These are phyloP conservation scores for Brassica hybrid DNA, from an alignment of 441 rosid genomes.

Conservation along the genomic window DNA sequence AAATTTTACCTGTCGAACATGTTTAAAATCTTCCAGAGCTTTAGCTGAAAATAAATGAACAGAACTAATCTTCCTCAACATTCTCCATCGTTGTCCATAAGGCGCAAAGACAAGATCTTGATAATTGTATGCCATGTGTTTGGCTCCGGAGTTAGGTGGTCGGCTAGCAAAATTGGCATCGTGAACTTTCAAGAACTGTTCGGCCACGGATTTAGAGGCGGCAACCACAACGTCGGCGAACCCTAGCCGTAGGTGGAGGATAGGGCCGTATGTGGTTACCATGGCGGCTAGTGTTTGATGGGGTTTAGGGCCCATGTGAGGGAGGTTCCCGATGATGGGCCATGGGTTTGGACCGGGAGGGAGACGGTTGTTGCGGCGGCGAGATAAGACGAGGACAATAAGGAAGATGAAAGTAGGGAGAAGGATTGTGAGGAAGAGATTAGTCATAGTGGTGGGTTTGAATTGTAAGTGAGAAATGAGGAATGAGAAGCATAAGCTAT, in stretches of 20 bases:
- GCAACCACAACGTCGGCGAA: conserved; percentile 73
- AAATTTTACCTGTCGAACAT: conserved; percentile 63
- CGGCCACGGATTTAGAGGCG: conserved; percentile 74
- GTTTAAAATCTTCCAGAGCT: conserved; percentile 76
- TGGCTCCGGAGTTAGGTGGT: conserved; percentile 83
- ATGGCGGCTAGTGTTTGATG: conserved; percentile 65
- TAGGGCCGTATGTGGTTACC: conserved; percentile 67
- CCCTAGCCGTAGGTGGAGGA: conserved; percentile 72
- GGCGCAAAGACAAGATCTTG: conserved; percentile 91
- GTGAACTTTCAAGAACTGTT: conserved; percentile 69
- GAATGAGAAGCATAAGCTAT: background rate
- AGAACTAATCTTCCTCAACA: conserved; percentile 74
- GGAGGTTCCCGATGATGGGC: conserved; percentile 83
- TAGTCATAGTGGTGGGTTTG: conserved; percentile 38
- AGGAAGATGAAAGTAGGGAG: conserved; percentile 35
- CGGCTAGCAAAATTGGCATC: conserved; percentile 83
- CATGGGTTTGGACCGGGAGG: conserved; percentile 87
- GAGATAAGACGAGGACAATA: conserved; percentile 4
- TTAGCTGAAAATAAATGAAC: conserved; percentile 79
- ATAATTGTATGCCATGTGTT: conserved; percentile 76
- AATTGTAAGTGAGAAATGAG: conserved; percentile 35
- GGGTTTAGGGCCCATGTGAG: conserved; percentile 70
- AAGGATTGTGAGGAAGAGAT: conserved; percentile 43
- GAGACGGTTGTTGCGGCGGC: conserved; percentile 44
- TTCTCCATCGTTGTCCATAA: conserved; percentile 82